These are phyloP conservation scores for Panaeolus cyanescens DNA, from an alignment of 768 basidiomycete genomes.

Conservation along the genomic window DNA sequence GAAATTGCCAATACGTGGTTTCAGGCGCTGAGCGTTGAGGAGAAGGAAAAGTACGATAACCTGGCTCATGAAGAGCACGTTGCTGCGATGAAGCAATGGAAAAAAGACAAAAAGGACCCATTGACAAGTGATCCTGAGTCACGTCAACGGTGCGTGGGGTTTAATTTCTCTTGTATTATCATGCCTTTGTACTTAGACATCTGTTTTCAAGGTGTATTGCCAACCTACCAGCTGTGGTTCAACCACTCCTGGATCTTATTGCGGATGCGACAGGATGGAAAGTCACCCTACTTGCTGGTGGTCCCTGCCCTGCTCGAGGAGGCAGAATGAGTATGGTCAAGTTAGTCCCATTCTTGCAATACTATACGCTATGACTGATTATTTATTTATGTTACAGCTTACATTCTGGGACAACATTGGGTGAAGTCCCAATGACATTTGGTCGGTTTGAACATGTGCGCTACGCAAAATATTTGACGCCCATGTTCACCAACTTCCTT, in stretches of 20 bases:
- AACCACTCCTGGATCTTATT: conserved; percentile 11
- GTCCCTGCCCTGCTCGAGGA: conserved; percentile 11
- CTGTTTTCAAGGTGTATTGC: conserved; percentile 3
- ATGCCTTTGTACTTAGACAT: not conserved
- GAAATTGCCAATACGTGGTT: conserved; percentile 4
- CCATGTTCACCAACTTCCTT: conserved; percentile 11
- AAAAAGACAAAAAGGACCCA: not conserved
- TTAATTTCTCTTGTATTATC: not conserved
- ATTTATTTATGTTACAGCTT: conserved; percentile 7
- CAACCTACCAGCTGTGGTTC: not conserved
- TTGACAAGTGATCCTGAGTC: not conserved
- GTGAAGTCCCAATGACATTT: conserved; percentile 18
- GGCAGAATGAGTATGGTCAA: conserved; percentile 12
- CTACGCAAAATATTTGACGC: conserved; percentile 12
- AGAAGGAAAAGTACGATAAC: not conserved
- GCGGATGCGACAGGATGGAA: conserved; percentile 12
- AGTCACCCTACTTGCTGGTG: conserved; percentile 11
- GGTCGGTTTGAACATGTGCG: conserved; percentile 4
- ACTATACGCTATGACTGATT: not conserved
- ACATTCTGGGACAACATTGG: conserved; percentile 15
- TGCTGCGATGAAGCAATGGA: not conserved
- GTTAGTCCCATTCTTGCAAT: conserved; percentile 4
- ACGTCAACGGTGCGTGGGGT: conserved; percentile 13
- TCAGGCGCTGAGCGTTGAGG: not conserved
- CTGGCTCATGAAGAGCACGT: not conserved